phyloP scores from a whole-genome alignment of 2,329 filamentous ascomycete genomes.

The Phaeosphaeriaceae sp. region DNA sequence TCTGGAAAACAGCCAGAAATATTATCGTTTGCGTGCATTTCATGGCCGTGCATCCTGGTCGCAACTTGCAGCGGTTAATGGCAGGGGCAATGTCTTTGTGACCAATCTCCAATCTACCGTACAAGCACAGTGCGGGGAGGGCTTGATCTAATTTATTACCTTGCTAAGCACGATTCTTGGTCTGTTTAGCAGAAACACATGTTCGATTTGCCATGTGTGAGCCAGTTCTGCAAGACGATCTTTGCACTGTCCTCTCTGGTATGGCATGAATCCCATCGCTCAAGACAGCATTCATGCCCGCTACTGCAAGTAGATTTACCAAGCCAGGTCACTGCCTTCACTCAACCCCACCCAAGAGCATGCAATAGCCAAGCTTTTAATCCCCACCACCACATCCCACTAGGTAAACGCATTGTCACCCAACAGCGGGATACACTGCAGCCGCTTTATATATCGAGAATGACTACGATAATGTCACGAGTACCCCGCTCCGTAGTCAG shows the following conservation, averaged over 20 bases:
- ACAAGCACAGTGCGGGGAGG: slow-evolving; percentile 7
- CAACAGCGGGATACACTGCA: slow-evolving; percentile 22
- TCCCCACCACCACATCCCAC: slow-evolving; percentile 26
- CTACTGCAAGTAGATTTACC: slow-evolving; percentile 17
- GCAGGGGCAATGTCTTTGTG: slow-evolving; percentile 8
- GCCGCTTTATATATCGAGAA: slow-evolving; percentile 30
- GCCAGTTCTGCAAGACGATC: slow-evolving; percentile 2
- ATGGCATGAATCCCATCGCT: slow-evolving; percentile 14
- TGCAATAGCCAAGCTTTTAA: slow-evolving; percentile 15
- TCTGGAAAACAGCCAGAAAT: slow-evolving; percentile 26
- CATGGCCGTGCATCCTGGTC: slow-evolving; percentile 7
- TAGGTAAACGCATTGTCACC: slow-evolving; percentile 25
- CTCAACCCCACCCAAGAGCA: slow-evolving; percentile 19
- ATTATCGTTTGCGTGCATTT: slow-evolving; percentile 8
- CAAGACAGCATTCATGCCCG: slow-evolving; percentile 7
- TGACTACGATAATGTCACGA: slow-evolving; percentile 17
- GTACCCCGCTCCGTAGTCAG: slow-evolving; percentile 26
- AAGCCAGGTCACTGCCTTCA: slow-evolving; percentile 20
- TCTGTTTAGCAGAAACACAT: neutral
- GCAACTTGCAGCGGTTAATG: slow-evolving; percentile 11
- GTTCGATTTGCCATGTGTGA: slow-evolving; percentile 7
- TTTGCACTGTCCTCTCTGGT: slow-evolving; percentile 6
- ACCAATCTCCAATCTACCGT: slow-evolving; percentile 1
- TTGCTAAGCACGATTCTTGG: neutral
- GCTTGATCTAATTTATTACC: slow-evolving; percentile 1